Conservation (phyloP, 1,284 basidiomycete genomes). For the Porodaedalea pini region DNA sequence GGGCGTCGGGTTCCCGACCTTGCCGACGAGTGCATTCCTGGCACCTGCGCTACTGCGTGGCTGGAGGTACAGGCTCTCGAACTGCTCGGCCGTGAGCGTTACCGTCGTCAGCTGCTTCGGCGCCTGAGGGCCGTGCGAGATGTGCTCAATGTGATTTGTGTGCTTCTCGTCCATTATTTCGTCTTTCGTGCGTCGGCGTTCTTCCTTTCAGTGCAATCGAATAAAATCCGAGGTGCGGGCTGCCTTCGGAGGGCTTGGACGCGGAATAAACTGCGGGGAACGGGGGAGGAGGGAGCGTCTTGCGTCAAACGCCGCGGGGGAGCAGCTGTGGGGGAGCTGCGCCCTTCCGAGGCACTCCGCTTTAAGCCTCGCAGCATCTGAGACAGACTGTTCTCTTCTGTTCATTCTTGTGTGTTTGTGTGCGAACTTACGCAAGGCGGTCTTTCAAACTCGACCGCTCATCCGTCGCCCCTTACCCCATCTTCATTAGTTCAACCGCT, state of each 20-base stretch:
- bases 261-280: background rate
- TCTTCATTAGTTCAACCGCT: background rate
- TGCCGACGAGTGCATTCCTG: slow-evolving; percentile 8
- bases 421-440: background rate
- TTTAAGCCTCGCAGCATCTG: background rate
- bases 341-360: background rate
- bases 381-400: background rate
- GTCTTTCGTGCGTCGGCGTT: background rate
- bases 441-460: background rate
- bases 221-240: background rate
- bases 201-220: background rate
- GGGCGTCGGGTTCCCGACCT: slow-evolving; percentile 24
- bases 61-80: slow-evolving; percentile 25
- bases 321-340: background rate
- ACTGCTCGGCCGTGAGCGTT: slow-evolving; percentile 24
- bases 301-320: background rate
- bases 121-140: slow-evolving; percentile 12
- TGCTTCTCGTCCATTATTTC: slow-evolving; percentile 21
- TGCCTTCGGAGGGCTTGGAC: background rate
- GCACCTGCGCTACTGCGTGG: slow-evolving; percentile 14
- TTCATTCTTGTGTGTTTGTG: background rate
- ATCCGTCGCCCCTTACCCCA: background rate
- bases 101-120: slow-evolving; percentile 22
- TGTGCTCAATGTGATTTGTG: slow-evolving; percentile 13
- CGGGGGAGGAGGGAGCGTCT: background rate